phyloP scores from a whole-genome alignment of 2,329 filamentous ascomycete species.

The Fusarium albosuccineum region DNA sequence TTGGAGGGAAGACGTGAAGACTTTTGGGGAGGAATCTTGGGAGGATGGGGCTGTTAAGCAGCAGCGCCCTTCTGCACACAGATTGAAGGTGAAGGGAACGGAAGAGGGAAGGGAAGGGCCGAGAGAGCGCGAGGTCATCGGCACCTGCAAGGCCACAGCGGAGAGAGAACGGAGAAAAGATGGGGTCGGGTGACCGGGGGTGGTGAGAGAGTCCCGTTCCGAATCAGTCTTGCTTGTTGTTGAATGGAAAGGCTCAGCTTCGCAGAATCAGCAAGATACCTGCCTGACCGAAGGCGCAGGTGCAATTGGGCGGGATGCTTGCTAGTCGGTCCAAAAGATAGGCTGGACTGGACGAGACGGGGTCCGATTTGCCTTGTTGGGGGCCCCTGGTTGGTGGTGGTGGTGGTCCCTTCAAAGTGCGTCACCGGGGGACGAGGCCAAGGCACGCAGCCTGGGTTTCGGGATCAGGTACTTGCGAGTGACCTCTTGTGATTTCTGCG shows the following conservation, averaged over 20 bases:
- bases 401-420: conserved; percentile 33
- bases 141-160: conserved; percentile 45
- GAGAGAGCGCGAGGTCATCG: conserved; percentile 47
- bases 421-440: conserved; percentile 31
- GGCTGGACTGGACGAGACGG: conserved; percentile 7
- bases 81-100: conserved; percentile 52
- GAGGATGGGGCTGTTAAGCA: conserved; percentile 79
- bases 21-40: conserved; percentile 87
- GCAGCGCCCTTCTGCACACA: conserved; percentile 75
- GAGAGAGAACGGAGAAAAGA: conserved; percentile 40
- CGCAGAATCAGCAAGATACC: conserved; percentile 31
- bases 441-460: conserved; percentile 28
- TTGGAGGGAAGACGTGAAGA: conserved; percentile 80
- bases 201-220: conserved; percentile 27
- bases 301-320: conserved; percentile 34
- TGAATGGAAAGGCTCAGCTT: conserved; percentile 16
- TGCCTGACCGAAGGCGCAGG: conserved; percentile 16
- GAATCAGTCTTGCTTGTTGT: conserved; percentile 39
- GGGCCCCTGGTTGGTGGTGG: conserved; percentile 36
- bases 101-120: conserved; percentile 40
- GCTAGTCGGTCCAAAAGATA: conserved; percentile 34
- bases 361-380: conserved; percentile 32
- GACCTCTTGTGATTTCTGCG: conserved; percentile 29
- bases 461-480: conserved; percentile 44
- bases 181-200: conserved; percentile 50